Evolutionary conservation across 2,329 filamentous ascomycete species (phyloP), one percentile per base, ranked within the genome.

Genomic region (Hypoxylon sp.): DNA sequence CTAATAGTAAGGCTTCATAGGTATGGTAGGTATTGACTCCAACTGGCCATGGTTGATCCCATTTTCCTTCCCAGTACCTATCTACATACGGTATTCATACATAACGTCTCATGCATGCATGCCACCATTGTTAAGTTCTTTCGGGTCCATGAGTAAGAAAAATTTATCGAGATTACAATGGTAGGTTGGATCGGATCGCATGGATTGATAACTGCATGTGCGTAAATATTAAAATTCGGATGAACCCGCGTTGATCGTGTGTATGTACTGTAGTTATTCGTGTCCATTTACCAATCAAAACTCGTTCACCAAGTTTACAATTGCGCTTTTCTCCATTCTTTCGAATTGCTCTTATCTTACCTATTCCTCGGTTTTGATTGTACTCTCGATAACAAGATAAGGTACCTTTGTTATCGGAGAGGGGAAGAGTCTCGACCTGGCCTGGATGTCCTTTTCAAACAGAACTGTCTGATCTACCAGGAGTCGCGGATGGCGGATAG

Each of bases 121-220:
- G 28, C 28, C 9, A 30, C 9, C n/a, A 45, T 45, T 5, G 14
- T 43, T 13, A 19, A 43, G 38, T 17, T 5, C 52, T 32, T 45
- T 6, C 11, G 5, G 17, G 38, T 30, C 34, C 30, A 60, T 41
- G 41, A 41, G 43, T 23, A 38, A 30, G 34, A 59, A 52, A 36
- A 41, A 48, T 62, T 59, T 67, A 69, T 68, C 61, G 60, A 70
- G 64, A 72, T 71, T 71, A 59, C 52, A 23, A 62, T 60, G 67
- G 49, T 58, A 62, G n/a, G 49, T 56, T 65, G 58, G 41, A 63
- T 68, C 58, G 58, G 48, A 59, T 61, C 46, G 51, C 32, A 66
- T 60, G 69, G 69, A 38, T 63, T 66, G 21, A 45, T 38, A 43
- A 53, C 50, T 65, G 45, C 59, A 66, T 69, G 62, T 58, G 49